Evolutionary conservation across 129 eudicot species (phyloP), one percentile per base, ranked within the genome.

Genomic region (Pseudognaphalium luteoalbum): DNA sequence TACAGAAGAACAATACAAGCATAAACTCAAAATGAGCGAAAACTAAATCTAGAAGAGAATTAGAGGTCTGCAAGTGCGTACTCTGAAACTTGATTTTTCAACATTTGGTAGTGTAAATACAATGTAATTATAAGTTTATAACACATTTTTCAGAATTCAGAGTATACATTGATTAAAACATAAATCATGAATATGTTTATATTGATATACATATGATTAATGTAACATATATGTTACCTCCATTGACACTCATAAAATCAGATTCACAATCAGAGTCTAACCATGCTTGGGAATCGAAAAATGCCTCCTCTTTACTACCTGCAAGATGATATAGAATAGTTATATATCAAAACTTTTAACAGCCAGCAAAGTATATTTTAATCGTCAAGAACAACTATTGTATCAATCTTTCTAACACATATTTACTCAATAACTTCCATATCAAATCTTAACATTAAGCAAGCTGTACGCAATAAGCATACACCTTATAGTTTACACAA

Each of bases 231-330:
- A 54, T 78, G 76, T 72, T 85, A 87, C 91, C 91, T 61, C 92
- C 96, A 76, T 83, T 87, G 21, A 87, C 88, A 66, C 96, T 90
- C 72, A 70, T 79, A 65, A 83, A 90, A 42, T 82, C 86, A 70
- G 84, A 87, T 56, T 90, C 96, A 21, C 96, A 85, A 67, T 87
- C 96, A 0, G 96, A 90, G n/a, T 90, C 96, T 29, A 87, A 73
- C 96, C 96, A 90, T 42, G 86, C 85, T 47, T 90, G 96, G 12
- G 96, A 83, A 78, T 90, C 96, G 67, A 81, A 90, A 70, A 90
- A 90, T 57, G 75, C 64, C 76, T 90, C 96, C 17, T 86, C 95
- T 81, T 86, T 89, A 73, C 95, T 89, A 58, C 87, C 95, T 89
- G 89, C 69, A 81, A 57, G 22, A 0, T 65, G 15, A 71, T 65